Percentiles rank a stretch among this genome's conserved stretches.
These are phyloP conservation scores for Astrothelium macrocarpum DNA, from an alignment of 495 filamentous ascomycete species.

Conservation along the genomic window DNA sequence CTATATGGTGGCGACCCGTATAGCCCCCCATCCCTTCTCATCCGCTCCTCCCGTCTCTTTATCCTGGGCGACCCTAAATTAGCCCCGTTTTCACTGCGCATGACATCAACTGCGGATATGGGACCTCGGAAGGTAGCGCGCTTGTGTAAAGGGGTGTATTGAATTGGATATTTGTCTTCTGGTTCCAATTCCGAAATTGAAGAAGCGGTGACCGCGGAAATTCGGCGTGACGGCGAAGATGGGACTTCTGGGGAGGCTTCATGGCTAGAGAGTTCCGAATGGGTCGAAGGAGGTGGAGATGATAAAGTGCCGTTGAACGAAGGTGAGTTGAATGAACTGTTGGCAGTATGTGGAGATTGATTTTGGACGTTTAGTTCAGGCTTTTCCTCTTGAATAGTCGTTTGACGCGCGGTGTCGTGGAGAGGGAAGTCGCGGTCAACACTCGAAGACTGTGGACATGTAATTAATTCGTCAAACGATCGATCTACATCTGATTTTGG, in stretches of 20 bases:
- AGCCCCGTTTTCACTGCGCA: not conserved
- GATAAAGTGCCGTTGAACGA: not conserved
- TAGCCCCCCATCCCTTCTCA: not conserved
- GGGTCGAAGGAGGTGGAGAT: not conserved
- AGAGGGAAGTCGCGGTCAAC: not conserved
- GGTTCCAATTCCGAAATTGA: conserved; percentile 5
- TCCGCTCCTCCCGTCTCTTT: not conserved
- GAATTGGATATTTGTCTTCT: conserved; percentile 8
- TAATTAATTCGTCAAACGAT: conserved; percentile 5
- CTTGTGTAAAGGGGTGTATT: conserved; percentile 29
- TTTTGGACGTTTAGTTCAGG: not conserved
- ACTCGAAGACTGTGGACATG: not conserved
- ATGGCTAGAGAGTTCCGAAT: not conserved
- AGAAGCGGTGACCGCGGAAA: not conserved
- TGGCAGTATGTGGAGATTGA: not conserved
- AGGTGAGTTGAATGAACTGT: not conserved
- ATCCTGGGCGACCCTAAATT: not conserved
- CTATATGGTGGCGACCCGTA: not conserved
- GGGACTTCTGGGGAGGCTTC: not conserved
- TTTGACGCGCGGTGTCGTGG: not conserved
- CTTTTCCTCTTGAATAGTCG: not conserved
- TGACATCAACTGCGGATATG: not conserved
- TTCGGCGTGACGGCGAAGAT: not conserved
- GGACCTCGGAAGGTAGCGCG: conserved; percentile 45
- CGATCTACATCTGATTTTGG: not conserved